A percentile compares a stretch with the other conserved stretches of the same genome.
phyloP scores from a whole-genome alignment of 352 stramenopile genomes.

The Aphanomyces euteiches region DNA sequence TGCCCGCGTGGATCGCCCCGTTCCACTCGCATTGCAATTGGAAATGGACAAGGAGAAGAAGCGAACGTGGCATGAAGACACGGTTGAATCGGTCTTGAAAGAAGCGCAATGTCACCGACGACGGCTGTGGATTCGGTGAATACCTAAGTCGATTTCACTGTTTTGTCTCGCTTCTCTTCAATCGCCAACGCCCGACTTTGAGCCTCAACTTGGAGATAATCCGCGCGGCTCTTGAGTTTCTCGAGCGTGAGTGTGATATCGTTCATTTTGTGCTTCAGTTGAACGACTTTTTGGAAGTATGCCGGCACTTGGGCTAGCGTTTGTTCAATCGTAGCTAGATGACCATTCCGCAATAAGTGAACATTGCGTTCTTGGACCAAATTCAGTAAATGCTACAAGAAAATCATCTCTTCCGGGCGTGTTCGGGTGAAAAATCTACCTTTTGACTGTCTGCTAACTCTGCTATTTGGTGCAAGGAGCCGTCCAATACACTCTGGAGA shows the following conservation, averaged over 20 bases:
- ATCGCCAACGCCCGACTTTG: slow-evolving; percentile 19
- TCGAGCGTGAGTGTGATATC: slow-evolving; percentile 15
- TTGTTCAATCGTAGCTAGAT: slow-evolving; percentile 3
- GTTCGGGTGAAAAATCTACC: background rate
- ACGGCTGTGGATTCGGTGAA: slow-evolving; percentile 1
- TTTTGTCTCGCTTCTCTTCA: slow-evolving; percentile 13
- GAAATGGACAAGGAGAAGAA: slow-evolving; percentile 7
- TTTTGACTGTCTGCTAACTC: slow-evolving; percentile 21
- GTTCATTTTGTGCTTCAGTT: slow-evolving; percentile 18
- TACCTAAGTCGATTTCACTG: background rate
- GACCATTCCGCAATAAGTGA: background rate
- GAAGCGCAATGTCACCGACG: slow-evolving; percentile 5
- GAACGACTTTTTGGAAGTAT: slow-evolving; percentile 26
- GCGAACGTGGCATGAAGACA: background rate
- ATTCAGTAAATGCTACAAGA: slow-evolving; percentile 9
- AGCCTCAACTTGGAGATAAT: slow-evolving; percentile 25
- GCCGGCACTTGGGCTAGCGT: slow-evolving; percentile 12
- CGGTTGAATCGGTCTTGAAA: slow-evolving; percentile 24
- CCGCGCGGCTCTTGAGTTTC: slow-evolving; percentile 13
- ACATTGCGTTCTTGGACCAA: slow-evolving; percentile 17
- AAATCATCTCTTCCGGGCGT: background rate
- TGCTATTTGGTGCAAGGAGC: slow-evolving; percentile 14
- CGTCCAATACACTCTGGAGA: slow-evolving; percentile 12
- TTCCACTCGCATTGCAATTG: background rate
- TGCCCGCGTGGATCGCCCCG: background rate